Base-by-base conservation (phyloP, 495 filamentous ascomycete genomes). In the Xanthoparmelia taractica region DNA sequence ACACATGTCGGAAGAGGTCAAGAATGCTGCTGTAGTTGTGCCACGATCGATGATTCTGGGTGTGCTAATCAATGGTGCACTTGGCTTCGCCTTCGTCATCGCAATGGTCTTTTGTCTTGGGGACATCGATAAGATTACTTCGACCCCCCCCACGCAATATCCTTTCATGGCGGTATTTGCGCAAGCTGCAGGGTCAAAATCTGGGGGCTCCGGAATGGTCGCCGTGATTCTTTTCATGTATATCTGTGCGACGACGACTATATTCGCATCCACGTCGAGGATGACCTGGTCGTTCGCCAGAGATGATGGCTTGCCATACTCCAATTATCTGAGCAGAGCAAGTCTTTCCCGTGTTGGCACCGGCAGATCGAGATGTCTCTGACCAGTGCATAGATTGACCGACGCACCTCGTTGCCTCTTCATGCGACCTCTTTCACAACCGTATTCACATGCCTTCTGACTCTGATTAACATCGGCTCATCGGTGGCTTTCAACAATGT, bases 221-320 rank as follows among this genome's bases (percentile, higher is more conserved):
- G 36, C 57, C 6, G 43, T 69, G 31, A 59, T 82, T 1, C 73
- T 78, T 2, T 68, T 73, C 3, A 68, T 80, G 52, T 71, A 70
- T 4, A 65, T 78, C 20, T 77, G 72, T 23, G 75, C 76, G 4
- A 73, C 70, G 58, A 73, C 81, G 10, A 74, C 75, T 13, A 73
- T 76, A 58, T 66, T 79, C 11, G 80, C 82, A 17, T 74, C 81
- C 1, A 69, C 78, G 4, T 83, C 82, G 17, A 76, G 82, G 4
- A 78, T 81, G 68, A 71, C 78, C 38, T 85, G 80, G 78, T 77
- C 81, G 0, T 84, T 85, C 65, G 73, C 80, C 2, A 71, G 82
- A 15, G 82, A 85, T 62, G 73, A 74, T 18, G 81, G 78, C 0
- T 64, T 82, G 13, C 81, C 81, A 4, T 77, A 78, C 41, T 77